A percentile compares a stretch with the other conserved stretches of the same genome.
Conservation (phyloP, 139 green algal species). For the Volvox reticuliferus region DNA sequence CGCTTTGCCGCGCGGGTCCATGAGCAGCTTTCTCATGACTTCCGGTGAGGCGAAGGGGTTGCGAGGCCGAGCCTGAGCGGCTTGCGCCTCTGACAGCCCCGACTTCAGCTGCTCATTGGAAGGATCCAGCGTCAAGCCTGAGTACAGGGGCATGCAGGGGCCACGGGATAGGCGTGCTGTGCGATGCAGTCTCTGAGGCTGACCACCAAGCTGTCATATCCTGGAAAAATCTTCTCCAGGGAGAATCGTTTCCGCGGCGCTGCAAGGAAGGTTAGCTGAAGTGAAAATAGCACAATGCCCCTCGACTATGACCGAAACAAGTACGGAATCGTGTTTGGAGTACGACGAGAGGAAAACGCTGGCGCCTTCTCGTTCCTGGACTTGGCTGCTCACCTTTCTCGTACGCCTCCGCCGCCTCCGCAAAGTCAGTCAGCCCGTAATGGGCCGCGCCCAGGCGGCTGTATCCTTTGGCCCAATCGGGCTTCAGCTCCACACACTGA, state of each 20-base stretch:
- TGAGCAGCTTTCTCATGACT: conserved; percentile 87
- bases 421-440: conserved; percentile 77
- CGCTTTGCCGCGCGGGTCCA: conserved; percentile 81
- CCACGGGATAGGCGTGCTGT: too few relatives aligned
- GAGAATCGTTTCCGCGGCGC: too few relatives aligned
- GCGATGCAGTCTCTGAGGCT: too few relatives aligned
- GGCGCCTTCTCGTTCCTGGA: too few relatives aligned
- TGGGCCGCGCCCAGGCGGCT: conserved; percentile 90
- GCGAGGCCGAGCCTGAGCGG: conserved; percentile 25
- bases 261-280: too few relatives aligned
- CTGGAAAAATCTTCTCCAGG: too few relatives aligned
- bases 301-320: too few relatives aligned
- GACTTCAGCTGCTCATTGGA: conserved; percentile 78
- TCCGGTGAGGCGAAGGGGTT: conserved; percentile 65
- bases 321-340: too few relatives aligned
- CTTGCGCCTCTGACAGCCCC: conserved; percentile 72
- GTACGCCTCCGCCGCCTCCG: conserved; percentile 87
- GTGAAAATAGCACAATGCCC: too few relatives aligned
- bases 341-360: too few relatives aligned
- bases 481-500: conserved; percentile 88
- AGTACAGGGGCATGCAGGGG: neutral
- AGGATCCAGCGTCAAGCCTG: conserved; percentile 86
- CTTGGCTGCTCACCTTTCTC: conserved; percentile 65
- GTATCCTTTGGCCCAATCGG: conserved; percentile 97
- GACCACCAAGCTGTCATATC: too few relatives aligned